Evolutionary conservation across 1,139 yeast species (phyloP).

Genomic region (Zygosaccharomyces sapae): DNA sequence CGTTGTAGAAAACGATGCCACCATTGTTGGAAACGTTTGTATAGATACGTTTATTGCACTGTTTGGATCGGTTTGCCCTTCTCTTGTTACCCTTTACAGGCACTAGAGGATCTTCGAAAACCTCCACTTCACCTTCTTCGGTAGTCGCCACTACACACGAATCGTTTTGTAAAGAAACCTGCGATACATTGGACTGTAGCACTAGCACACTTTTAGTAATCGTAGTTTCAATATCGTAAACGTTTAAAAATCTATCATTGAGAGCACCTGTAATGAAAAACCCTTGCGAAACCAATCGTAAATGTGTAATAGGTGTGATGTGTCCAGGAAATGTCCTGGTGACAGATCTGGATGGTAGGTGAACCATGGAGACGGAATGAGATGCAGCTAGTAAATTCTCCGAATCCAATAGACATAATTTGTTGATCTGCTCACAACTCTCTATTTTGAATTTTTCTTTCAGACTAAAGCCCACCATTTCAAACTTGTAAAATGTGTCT

Average conservation of each 20-base stretch:
- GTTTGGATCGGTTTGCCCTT: conserved; percentile 45
- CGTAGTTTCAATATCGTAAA: conserved; percentile 45
- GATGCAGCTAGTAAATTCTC: conserved; percentile 52
- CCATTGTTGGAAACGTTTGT: neutral
- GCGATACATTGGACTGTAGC: conserved; percentile 55
- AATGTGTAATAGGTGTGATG: conserved; percentile 55
- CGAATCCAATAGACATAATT: conserved; percentile 22
- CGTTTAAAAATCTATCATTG: conserved; percentile 74
- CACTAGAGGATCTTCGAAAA: conserved; percentile 54
- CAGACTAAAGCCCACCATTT: conserved; percentile 43
- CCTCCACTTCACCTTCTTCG: conserved; percentile 65
- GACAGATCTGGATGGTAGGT: conserved; percentile 39
- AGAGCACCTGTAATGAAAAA: conserved; percentile 63
- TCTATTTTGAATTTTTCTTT: conserved; percentile 44
- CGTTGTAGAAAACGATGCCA: conserved; percentile 15
- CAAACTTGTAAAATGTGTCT: conserved; percentile 66
- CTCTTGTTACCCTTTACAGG: conserved; percentile 35
- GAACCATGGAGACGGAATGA: conserved; percentile 54
- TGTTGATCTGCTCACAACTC: conserved; percentile 26
- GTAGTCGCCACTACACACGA: conserved; percentile 53
- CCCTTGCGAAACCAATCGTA: conserved; percentile 41
- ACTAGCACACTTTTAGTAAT: conserved; percentile 53
- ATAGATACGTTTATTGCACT: conserved; percentile 44
- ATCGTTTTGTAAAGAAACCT: conserved; percentile 43
- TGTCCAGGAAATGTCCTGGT: conserved; percentile 65